Percentiles rank a stretch among this genome's conserved stretches.
Evolutionary conservation across 345 rosid genomes (phyloP).

Genomic region (Rhodamnia argentea): DNA sequence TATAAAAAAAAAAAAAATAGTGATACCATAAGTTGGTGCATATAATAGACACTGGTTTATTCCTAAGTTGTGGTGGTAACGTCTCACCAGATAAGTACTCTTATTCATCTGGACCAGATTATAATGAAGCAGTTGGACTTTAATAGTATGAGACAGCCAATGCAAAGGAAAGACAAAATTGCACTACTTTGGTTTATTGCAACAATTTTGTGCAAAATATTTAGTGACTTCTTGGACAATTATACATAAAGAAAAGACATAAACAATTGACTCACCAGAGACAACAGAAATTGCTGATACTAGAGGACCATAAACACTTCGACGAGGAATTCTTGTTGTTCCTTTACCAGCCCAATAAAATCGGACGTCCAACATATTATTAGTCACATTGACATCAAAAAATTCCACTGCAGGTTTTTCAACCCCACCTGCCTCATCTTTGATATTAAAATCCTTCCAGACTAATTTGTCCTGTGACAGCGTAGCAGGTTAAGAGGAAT

Average conservation of each 20-base stretch:
- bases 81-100: background rate
- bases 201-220: background rate
- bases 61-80: background rate
- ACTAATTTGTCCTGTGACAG: conserved; percentile 27
- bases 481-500: background rate
- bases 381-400: conserved; percentile 20
- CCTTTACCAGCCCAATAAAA: conserved; percentile 67
- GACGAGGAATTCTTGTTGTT: conserved; percentile 32
- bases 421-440: conserved; percentile 31
- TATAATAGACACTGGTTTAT: background rate
- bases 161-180: background rate
- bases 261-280: conserved; percentile 15
- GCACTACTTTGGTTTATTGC: background rate
- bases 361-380: conserved; percentile 40
- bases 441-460: conserved; percentile 41
- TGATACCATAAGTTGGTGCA: background rate
- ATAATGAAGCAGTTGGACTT: background rate
- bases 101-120: background rate
- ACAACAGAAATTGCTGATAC: conserved; percentile 54
- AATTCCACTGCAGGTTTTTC: conserved; percentile 14
- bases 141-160: background rate
- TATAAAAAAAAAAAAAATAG: background rate
- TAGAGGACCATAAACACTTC: conserved; percentile 54
- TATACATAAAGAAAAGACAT: background rate
- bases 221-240: background rate